Conservation (phyloP, 2,329 filamentous ascomycete genomes). For the Nemania serpens region DNA sequence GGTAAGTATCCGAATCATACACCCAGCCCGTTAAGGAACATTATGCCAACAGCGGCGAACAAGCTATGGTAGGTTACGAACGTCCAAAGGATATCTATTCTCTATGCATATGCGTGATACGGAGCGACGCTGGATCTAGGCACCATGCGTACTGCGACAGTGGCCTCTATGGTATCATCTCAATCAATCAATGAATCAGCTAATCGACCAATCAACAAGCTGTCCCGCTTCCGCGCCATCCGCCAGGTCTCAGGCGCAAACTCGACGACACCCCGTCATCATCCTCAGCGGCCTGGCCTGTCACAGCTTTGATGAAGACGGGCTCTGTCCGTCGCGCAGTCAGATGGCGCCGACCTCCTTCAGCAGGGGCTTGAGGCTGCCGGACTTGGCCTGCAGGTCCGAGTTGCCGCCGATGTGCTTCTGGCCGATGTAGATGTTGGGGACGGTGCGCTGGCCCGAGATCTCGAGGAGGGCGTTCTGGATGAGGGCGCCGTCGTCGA, state of each 20-base stretch:
- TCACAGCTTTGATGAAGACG: constrained; percentile 20
- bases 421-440: constrained; percentile 91
- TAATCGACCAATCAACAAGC: neutral
- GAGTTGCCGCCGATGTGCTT: constrained; percentile 97
- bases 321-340: constrained; percentile 32
- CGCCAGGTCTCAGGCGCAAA: too few relatives aligned
- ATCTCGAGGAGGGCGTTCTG: constrained; percentile 83
- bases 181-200: neutral
- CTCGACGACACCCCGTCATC: too few relatives aligned
- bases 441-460: constrained; percentile 84
- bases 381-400: constrained; percentile 71
- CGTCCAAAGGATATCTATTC: constrained; percentile 11
- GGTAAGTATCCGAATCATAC: too few relatives aligned
- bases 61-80: too few relatives aligned
- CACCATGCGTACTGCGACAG: neutral
- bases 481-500: constrained; percentile 78
- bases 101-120: neutral
- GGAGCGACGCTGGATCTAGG: neutral
- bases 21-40: too few relatives aligned
- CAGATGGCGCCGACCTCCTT: constrained; percentile 67
- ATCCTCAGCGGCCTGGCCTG: too few relatives aligned
- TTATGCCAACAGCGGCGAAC: too few relatives aligned
- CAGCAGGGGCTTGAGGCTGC: constrained; percentile 69
- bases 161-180: neutral
- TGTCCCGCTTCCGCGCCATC: neutral